phyloP scores from a whole-genome alignment of 768 basidiomycete species.

The Termitomyces sp. region DNA sequence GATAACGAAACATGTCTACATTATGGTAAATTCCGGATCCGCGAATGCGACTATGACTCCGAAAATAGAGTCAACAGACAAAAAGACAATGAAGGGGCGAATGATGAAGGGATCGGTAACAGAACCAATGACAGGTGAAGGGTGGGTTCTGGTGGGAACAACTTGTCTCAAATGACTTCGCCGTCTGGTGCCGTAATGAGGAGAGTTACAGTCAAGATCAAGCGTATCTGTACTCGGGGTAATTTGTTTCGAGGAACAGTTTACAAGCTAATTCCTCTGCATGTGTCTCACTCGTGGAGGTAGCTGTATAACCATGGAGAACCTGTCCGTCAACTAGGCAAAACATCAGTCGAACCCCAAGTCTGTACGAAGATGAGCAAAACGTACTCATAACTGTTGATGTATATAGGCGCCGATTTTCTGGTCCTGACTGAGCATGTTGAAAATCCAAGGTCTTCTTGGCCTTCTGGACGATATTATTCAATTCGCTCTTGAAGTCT shows the following conservation, averaged over 20 bases:
- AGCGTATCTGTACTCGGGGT: neutral
- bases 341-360: neutral
- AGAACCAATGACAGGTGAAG: neutral
- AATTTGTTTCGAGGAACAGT: neutral
- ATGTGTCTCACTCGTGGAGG: neutral
- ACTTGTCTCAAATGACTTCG: neutral
- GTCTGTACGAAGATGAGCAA: neutral
- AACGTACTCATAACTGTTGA: neutral
- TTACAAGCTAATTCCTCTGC: neutral
- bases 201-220: neutral
- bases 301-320: neutral
- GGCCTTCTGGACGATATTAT: neutral
- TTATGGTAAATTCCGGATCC: neutral
- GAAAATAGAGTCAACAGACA: neutral
- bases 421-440: neutral
- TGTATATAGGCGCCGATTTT: neutral
- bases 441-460: neutral
- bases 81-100: neutral
- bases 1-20: neutral
- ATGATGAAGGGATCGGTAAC: neutral
- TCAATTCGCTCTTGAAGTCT: conserved; percentile 1
- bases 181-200: neutral
- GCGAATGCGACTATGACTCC: too few species aligned
- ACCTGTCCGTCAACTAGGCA: neutral
- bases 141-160: neutral